phyloP scores from a whole-genome alignment of 75 land plant genomes.

The Azolla pinnata region DNA sequence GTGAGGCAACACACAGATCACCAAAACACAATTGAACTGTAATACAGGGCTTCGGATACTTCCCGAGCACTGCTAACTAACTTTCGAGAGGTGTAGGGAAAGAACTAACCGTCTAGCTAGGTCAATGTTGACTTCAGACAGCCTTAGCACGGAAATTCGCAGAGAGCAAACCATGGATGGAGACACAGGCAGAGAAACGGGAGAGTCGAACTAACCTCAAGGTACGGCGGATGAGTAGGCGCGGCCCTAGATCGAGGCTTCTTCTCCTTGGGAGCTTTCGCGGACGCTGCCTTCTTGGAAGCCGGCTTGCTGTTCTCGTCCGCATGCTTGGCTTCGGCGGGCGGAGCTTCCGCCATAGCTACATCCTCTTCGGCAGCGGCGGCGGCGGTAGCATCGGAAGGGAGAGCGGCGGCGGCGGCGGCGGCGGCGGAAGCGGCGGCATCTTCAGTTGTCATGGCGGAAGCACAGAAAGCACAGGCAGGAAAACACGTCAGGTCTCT shows the following conservation, averaged over 20 bases:
- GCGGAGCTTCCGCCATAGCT: not conserved
- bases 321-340: not conserved
- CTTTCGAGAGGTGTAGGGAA: no score
- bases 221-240: constrained; percentile 65
- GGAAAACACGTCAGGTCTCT: no score
- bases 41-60: no score
- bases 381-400: no score
- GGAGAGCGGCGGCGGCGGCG: not conserved
- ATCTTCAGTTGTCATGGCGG: not conserved
- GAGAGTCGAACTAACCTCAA: constrained; percentile 34
- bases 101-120: no score
- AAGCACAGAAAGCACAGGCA: no score
- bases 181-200: not conserved
- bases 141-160: not conserved
- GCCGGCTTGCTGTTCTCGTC: not conserved
- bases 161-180: not conserved
- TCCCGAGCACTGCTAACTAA: no score
- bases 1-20: no score
- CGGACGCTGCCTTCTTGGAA: constrained; percentile 10
- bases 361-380: not conserved
- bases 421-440: not conserved
- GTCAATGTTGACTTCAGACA: not conserved
- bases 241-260: constrained; percentile 28
- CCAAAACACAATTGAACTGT: no score
- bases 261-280: constrained; percentile 17